Evolutionary conservation across 2,329 filamentous ascomycete species (phyloP).

Genomic region (Fusarium verticillioides): DNA sequence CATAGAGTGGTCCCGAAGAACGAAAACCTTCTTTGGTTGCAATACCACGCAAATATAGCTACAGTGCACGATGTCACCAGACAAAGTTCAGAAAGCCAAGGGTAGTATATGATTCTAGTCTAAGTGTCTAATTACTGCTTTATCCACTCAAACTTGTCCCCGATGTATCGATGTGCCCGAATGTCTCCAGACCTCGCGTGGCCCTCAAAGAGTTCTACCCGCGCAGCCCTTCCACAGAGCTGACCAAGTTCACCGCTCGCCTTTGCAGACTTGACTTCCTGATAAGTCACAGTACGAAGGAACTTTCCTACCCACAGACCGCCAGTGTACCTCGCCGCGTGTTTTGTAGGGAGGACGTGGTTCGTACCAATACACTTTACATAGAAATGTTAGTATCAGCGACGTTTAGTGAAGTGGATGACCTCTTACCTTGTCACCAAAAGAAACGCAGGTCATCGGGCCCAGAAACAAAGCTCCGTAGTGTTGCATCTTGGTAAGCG

Average conservation of each 20-base stretch:
- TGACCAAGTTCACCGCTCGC: background rate
- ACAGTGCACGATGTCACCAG: background rate
- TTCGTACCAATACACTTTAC: background rate
- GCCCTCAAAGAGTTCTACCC: background rate
- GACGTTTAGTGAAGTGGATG: accelerated
- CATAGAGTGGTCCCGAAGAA: background rate
- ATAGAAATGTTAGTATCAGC: background rate
- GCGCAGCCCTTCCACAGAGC: background rate
- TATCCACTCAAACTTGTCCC: background rate
- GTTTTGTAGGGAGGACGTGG: background rate
- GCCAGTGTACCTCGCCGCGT: background rate
- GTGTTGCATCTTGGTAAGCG: background rate
- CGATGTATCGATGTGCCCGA: background rate
- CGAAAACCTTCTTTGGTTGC: background rate
- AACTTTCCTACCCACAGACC: background rate
- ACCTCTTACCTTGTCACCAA: background rate
- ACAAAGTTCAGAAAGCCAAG: background rate
- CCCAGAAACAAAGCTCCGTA: background rate
- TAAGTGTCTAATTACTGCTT: background rate
- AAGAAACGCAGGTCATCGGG: background rate
- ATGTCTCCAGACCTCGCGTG: background rate
- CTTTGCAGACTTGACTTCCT: background rate
- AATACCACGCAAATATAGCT: background rate
- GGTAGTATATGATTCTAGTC: accelerated
- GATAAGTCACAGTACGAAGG: background rate